Percentiles rank a stretch among this genome's conserved stretches.
Evolutionary conservation across 257 asterid species (phyloP).

Genomic region (Prunella vulgaris): DNA sequence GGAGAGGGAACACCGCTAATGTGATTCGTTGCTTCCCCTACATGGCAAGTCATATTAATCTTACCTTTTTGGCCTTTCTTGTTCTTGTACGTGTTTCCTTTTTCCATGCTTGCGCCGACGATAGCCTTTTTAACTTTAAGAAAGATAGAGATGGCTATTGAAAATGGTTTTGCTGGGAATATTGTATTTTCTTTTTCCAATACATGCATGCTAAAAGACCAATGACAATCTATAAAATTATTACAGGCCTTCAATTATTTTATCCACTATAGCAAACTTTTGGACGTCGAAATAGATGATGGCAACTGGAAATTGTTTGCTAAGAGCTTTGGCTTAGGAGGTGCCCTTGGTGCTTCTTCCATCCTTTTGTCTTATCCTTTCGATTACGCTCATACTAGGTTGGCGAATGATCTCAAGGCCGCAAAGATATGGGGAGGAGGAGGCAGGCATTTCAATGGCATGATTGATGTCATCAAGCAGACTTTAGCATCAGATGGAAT

Average conservation of each 20-base stretch:
- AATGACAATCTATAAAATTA: neutral
- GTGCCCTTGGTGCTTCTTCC: constrained; percentile 44
- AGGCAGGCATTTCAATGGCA: constrained; percentile 38
- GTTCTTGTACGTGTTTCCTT: neutral
- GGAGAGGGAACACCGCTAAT: constrained; percentile 53
- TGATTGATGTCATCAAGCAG: constrained; percentile 40
- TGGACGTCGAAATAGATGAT: constrained; percentile 39
- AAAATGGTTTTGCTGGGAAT: neutral
- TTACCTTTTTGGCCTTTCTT: neutral
- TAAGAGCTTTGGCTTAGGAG: constrained; percentile 32
- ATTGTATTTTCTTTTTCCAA: neutral
- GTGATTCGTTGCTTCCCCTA: constrained; percentile 48
- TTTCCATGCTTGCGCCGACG: neutral
- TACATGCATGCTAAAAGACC: neutral
- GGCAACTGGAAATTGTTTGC: constrained; percentile 48
- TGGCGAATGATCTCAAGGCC: constrained; percentile 72
- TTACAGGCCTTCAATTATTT: constrained; percentile 37
- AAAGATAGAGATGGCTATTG: neutral
- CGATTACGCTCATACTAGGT: constrained; percentile 41
- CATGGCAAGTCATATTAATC: constrained; percentile 24
- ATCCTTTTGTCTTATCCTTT: constrained; percentile 36
- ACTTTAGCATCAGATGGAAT: constrained; percentile 40
- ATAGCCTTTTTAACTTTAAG: neutral
- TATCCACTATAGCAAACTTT: constrained; percentile 33
- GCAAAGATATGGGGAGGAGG: constrained; percentile 58